Percentiles rank a stretch among this genome's conserved stretches.
phyloP scores from a whole-genome alignment of 768 basidiomycete species.

The Imleria badia region DNA sequence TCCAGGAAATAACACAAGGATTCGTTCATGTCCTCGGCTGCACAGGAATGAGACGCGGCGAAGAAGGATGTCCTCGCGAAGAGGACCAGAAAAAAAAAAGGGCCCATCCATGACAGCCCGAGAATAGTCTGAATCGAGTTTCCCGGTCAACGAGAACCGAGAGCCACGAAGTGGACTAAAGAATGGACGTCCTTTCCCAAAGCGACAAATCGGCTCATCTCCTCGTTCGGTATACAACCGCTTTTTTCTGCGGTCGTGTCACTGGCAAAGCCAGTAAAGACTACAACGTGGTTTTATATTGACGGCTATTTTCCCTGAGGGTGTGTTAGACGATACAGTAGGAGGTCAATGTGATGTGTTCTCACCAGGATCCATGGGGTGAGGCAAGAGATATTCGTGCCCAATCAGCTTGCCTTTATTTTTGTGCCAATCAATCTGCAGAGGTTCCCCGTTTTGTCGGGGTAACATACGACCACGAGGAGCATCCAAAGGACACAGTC shows the following conservation, averaged over 20 bases:
- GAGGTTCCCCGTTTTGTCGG: too few relatives aligned
- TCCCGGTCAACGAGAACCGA: conserved; percentile 6
- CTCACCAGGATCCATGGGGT: too few relatives aligned
- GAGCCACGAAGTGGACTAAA: conserved; percentile 30
- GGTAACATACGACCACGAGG: neutral
- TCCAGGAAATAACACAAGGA: neutral
- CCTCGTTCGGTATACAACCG: too few relatives aligned
- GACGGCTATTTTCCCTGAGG: too few relatives aligned
- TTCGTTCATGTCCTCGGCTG: neutral
- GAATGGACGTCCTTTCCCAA: conserved; percentile 5
- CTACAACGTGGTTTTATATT: too few relatives aligned
- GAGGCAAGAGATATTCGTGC: too few relatives aligned
- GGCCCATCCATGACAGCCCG: conserved; percentile 10
- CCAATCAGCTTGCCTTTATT: too few relatives aligned
- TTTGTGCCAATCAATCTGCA: too few relatives aligned
- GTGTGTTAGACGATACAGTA: too few relatives aligned
- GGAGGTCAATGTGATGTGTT: too few relatives aligned
- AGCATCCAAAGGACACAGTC: conserved; percentile 12
- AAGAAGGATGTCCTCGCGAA: conserved; percentile 8
- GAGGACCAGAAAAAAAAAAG: conserved; percentile 1
- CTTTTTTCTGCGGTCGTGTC: too few relatives aligned
- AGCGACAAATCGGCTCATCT: neutral
- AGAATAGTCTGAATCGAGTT: conserved; percentile 33
- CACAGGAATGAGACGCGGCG: neutral
- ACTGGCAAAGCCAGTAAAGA: too few relatives aligned